These are phyloP conservation scores for Xylaria bambusicola DNA, from an alignment of 495 filamentous ascomycete species.

Conservation along the genomic window DNA sequence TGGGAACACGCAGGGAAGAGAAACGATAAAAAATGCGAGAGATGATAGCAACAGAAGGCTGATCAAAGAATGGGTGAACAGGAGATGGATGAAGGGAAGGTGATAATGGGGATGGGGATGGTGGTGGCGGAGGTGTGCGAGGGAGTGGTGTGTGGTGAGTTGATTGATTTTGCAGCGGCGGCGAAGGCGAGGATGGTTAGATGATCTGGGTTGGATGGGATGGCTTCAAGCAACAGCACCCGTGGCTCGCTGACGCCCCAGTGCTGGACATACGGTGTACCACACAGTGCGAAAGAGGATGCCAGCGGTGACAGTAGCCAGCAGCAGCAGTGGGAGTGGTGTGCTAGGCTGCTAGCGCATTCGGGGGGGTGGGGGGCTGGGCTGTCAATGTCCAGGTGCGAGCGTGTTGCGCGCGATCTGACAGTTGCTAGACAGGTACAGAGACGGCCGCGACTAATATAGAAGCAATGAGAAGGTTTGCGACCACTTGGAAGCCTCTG, in stretches of 20 bases:
- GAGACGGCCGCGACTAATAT: no score
- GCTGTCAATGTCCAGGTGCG: conserved; percentile 9
- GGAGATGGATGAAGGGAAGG: conserved; percentile 19
- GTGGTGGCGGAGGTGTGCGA: conserved; percentile 14
- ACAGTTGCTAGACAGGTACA: background rate
- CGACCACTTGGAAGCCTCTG: conserved; percentile 9
- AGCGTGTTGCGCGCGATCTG: conserved; percentile 9
- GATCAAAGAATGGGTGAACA: conserved; percentile 19
- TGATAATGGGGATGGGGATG: conserved; percentile 6
- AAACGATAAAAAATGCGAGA: conserved; percentile 18
- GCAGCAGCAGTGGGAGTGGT: background rate
- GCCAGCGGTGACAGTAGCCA: conserved; percentile 9
- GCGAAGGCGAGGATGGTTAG: conserved; percentile 37
- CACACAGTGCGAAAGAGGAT: conserved; percentile 8
- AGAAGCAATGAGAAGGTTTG: no score
- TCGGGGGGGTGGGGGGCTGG: conserved; percentile 3
- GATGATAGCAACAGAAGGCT: conserved; percentile 14
- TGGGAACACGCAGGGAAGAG: conserved; percentile 11
- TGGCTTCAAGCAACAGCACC: conserved; percentile 19
- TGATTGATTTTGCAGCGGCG: conserved; percentile 34
- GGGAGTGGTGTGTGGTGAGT: conserved; percentile 22
- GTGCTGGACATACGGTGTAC: conserved; percentile 13
- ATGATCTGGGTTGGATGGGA: conserved; percentile 33
- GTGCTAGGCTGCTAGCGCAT: background rate
- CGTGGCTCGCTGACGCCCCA: background rate